Base-by-base conservation (phyloP, 176 grass and related monocot genomes). In the Otatea glauca region DNA sequence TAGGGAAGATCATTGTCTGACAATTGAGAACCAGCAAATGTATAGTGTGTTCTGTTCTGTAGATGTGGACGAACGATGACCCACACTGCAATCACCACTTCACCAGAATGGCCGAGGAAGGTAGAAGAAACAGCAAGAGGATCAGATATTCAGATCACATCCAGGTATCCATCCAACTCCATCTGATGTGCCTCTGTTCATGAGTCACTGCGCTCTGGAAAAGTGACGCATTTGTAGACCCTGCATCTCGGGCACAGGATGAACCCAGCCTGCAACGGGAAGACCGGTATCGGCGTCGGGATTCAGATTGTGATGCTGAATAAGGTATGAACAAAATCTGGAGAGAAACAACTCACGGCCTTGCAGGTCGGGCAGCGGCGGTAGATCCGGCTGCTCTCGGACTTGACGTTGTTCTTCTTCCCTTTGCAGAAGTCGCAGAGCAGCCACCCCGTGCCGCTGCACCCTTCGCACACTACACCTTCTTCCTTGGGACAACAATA, bases 291-390 rank as follows among this genome's bases (percentile, higher is more conserved):
- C 27, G 32, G 71, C 15, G 34, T 77, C 56, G 35, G 38, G 38
- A 45, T 54, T 47, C 44, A 39, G 16, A 12, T 34, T 16, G 21
- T 23, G 56, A 72, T 0, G 24, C 38, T 0, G 21, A 24, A 53
- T 13, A 24, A 20, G 76, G 4, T 20, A 17, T 0, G 51, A 7
- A 7, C 18, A 64, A 5, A 1, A 16, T 7, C 1, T 67, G 37
- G 23, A 48, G 45, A 21, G 14, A 7, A 6, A 2, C 2, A 48
- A 86, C 93, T 77, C 68, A 94, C 93, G 25, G 90, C 90, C 70
- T 90, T 94, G 86, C 93, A 94, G 48, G 90, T 94, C 2, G 90
- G 93, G 93, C 90, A 94, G 44, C 93, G 93, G 7, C 93, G 93
- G 77, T 90, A 92, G 48, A 92, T 56, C 78, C 93, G 75, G 80